phyloP scores from a whole-genome alignment of 208 protist species.

The Willaertia magna region DNA sequence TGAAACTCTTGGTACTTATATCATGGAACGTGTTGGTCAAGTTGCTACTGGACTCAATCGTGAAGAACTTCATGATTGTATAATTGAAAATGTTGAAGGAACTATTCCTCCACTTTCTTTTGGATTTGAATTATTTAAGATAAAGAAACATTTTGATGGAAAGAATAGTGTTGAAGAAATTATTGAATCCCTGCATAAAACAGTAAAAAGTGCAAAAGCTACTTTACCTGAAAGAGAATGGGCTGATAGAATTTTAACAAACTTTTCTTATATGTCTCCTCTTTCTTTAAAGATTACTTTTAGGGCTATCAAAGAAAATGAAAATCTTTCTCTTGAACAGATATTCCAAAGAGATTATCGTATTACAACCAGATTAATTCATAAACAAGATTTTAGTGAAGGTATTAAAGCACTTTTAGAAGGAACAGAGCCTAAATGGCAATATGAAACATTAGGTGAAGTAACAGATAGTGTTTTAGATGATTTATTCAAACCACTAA shows the following conservation, averaged over 20 bases:
- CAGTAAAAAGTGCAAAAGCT: neutral
- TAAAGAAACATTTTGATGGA: neutral
- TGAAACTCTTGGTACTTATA: neutral
- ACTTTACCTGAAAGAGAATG: neutral
- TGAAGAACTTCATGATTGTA: neutral
- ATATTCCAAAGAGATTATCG: neutral
- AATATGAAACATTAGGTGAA: neutral
- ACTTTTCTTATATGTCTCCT: neutral
- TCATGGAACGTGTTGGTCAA: neutral
- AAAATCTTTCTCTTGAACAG: neutral
- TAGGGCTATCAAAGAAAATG: neutral
- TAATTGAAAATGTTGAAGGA: neutral
- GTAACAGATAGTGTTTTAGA: neutral
- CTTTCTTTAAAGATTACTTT: neutral
- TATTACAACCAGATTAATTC: neutral
- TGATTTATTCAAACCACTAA: neutral
- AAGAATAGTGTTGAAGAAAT: neutral
- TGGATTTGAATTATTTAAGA: neutral
- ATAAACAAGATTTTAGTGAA: neutral
- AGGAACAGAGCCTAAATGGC: neutral
- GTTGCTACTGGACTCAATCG: neutral
- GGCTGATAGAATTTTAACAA: neutral
- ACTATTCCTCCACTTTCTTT: neutral
- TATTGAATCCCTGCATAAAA: neutral
- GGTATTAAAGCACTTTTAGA: neutral